Base-by-base conservation (phyloP, 2,329 filamentous ascomycete genomes). In the Penicillium sp. region DNA sequence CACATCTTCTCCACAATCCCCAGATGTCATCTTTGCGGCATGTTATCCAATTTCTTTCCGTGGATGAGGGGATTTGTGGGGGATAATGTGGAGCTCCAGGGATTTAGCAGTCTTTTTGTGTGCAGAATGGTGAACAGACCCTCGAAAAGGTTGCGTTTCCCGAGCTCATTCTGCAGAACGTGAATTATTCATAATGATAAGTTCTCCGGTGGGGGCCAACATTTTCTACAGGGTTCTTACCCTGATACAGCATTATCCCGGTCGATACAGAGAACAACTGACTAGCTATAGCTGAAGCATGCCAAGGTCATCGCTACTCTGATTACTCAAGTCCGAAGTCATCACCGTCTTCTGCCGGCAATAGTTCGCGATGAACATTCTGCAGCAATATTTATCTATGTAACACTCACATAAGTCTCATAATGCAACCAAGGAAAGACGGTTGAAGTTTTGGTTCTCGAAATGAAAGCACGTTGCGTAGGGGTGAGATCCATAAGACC, bases 211-310 rank as follows among this genome's bases (percentile, higher is more conserved):
- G 60, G 56, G 33, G 60, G 24, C 13, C 44, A 47, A 13, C 28
- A 17, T 6, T 10, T 24, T 17, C 13, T 19, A 50, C 22, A 50
- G 12, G 44, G 24, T 12, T 53, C 30, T 33, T 26, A 24, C 1
- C 54, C 50, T 26, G 26, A 63, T 65, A 12, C 35, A 58, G 61
- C 40, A 42, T 60, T 58, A 55, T 54, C 44, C 58, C 54, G 51
- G 47, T 63, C 38, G 26, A 50, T 26, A 22, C 28, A 49, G 40
- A n/a, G n/a, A n/a, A n/a, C n/a, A n/a, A n/a, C n/a, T n/a, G n/a
- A n/a, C n/a, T n/a, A 4, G 28, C 28, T 28, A 24, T 28, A 24
- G 28, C 45, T 5, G 13, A 10, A 6, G 17, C 26, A 33, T 50
- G 9, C 22, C 3, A 3, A 50, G 5, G 15, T 33, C 13, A 30